A percentile compares a stretch with the other conserved stretches of the same genome.
These are phyloP conservation scores for Talaromyces sp. DNA, from an alignment of 2,329 filamentous ascomycete genomes.

Conservation along the genomic window DNA sequence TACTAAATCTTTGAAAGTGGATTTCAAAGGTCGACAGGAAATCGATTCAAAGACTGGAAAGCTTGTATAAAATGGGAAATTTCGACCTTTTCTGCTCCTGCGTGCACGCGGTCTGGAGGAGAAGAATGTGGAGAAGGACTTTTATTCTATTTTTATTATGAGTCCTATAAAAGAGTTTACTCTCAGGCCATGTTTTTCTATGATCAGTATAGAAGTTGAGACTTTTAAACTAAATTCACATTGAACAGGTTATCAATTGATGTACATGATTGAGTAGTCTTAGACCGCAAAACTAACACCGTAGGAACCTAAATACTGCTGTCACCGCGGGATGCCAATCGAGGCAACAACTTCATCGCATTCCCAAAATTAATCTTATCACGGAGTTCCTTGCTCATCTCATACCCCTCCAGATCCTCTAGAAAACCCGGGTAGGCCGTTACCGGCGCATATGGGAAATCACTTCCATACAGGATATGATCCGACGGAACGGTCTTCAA, in stretches of 20 bases:
- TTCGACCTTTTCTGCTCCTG: neutral
- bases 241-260: neutral
- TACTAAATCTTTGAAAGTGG: slow-evolving; percentile 16
- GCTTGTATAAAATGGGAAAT: slow-evolving; percentile 3
- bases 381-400: slow-evolving; percentile 16
- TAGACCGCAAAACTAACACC: neutral
- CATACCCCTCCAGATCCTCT: slow-evolving; percentile 18
- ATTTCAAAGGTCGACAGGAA: slow-evolving; percentile 17
- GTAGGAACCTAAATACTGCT: neutral
- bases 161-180: too few species aligned
- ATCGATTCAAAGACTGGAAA: slow-evolving; percentile 17
- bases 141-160: neutral
- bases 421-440: slow-evolving; percentile 19
- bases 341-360: slow-evolving; percentile 8
- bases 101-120: neutral
- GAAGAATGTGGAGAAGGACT: neutral
- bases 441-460: slow-evolving; percentile 7
- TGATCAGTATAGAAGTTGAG: too few species aligned
- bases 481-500: slow-evolving; percentile 16
- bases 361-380: slow-evolving; percentile 20
- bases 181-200: too few species aligned
- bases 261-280: neutral
- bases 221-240: too few species aligned
- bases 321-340: neutral
- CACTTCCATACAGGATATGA: slow-evolving; percentile 21